Percentiles rank a stretch among this genome's conserved stretches.
Conservation (phyloP, 129 eudicot species). For the Daucus carota region DH1_v3.0 NC_030385.2:4477001-4477500, state of each 20-base stretch:
- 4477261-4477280: slow-evolving; percentile 42
- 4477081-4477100: slow-evolving; percentile 43
- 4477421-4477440: slow-evolving; percentile 67
- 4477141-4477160: slow-evolving; percentile 43
- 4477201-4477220: slow-evolving; percentile 46
- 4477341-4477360: slow-evolving; percentile 80
- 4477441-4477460: slow-evolving; percentile 44
- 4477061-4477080: slow-evolving; percentile 46
- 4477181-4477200: slow-evolving; percentile 38
- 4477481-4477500: slow-evolving; percentile 16
- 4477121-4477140: slow-evolving; percentile 42
- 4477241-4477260: slow-evolving; percentile 49
- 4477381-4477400: slow-evolving; percentile 76
- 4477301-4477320: slow-evolving; percentile 56
- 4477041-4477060: slow-evolving; percentile 42
- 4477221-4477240: slow-evolving; percentile 66
- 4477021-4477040: slow-evolving; percentile 56
- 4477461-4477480: slow-evolving; percentile 9
- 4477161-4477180: slow-evolving; percentile 51
- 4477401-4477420: slow-evolving; percentile 94
- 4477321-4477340: slow-evolving; percentile 69
- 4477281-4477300: slow-evolving; percentile 99
- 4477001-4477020: slow-evolving; percentile 62
- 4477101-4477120: slow-evolving; percentile 43
- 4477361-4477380: slow-evolving; percentile 54